Conservation (phyloP, 2,329 filamentous ascomycete genomes). For the Penicillium sp. region DNA sequence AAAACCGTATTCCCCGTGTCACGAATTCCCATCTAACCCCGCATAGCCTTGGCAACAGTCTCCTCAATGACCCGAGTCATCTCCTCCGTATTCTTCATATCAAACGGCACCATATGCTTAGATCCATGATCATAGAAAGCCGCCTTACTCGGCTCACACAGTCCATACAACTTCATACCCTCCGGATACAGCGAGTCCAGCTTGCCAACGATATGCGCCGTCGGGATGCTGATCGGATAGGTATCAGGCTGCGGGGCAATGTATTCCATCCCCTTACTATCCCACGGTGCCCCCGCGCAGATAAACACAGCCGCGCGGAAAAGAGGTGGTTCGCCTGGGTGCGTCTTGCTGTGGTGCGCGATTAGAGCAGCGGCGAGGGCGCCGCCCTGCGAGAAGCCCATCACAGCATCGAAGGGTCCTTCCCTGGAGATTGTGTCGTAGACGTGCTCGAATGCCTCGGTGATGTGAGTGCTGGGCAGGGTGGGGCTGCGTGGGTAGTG, state of each 20-base stretch:
- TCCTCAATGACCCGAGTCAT: conserved; percentile 28
- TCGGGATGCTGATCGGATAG: conserved; percentile 33
- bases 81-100: conserved; percentile 26
- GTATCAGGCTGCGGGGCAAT: conserved; percentile 11
- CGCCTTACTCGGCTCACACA: conserved; percentile 33
- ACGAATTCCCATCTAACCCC: conserved; percentile 1
- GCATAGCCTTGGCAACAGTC: conserved; percentile 21
- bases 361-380: conserved; percentile 28
- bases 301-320: conserved; percentile 33
- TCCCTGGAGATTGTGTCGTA: conserved; percentile 19
- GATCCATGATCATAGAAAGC: conserved; percentile 36
- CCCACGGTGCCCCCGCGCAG: conserved; percentile 27
- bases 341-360: conserved; percentile 19
- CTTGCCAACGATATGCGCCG: conserved; percentile 38
- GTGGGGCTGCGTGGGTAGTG: conserved; percentile 25
- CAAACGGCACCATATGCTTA: conserved; percentile 34
- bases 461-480: conserved; percentile 22
- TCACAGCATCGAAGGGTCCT: conserved; percentile 32
- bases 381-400: conserved; percentile 33
- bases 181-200: conserved; percentile 32
- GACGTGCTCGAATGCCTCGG: conserved; percentile 26
- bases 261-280: conserved; percentile 20
- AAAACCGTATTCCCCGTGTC: not conserved
- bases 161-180: conserved; percentile 28
- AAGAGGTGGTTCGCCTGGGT: conserved; percentile 20